Evolutionary conservation across 352 stramenopile genomes (phyloP), one percentile per base, ranked within the genome.

Genomic region (Peronospora belbahrii): DNA sequence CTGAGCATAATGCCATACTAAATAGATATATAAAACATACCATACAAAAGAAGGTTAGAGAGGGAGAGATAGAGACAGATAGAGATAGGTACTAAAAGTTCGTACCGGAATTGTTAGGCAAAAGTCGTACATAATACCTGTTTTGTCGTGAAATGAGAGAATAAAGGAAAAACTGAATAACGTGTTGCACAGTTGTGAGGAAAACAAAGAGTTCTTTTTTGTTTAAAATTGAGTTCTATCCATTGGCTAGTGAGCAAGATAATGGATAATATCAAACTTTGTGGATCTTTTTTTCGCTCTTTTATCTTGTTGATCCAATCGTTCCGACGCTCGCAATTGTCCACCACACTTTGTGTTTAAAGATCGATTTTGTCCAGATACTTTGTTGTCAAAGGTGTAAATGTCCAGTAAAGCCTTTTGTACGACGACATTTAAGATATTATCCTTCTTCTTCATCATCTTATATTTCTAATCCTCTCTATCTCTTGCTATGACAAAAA

Each of bases 111-210:
- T 68, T 48, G 80, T 92, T 40, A 92, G 66, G 67, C 80, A 92
- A 52, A 92, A 92, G 73, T 92, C 80, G 64, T 92, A 89, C 80
- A 92, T 30, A n/a, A n/a, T n/a, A n/a, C n/a, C n/a, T n/a, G 33
- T 19, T 51, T 53, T 20, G 55, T 37, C 32, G 37, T 27, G 10
- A 33, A 48, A 52, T 49, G 41, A 41, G 2, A 13, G 11, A 9
- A 31, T 13, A 31, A 31, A 13, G 9, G 23, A 27, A 7, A 27
- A 27, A 27, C 23, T 27, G 23, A 27, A 27, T 27, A 7, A 27
- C n/a, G n/a, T n/a, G n/a, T n/a, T n/a, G n/a, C n/a, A n/a, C n/a
- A n/a, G n/a, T n/a, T n/a, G n/a, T n/a, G n/a, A n/a, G n/a, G n/a
- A n/a, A n/a, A n/a, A n/a, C n/a, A n/a, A n/a, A n/a, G n/a, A n/a